phyloP scores from a whole-genome alignment of 2,329 filamentous ascomycete genomes.

The Leptographium galeiforme region DNA sequence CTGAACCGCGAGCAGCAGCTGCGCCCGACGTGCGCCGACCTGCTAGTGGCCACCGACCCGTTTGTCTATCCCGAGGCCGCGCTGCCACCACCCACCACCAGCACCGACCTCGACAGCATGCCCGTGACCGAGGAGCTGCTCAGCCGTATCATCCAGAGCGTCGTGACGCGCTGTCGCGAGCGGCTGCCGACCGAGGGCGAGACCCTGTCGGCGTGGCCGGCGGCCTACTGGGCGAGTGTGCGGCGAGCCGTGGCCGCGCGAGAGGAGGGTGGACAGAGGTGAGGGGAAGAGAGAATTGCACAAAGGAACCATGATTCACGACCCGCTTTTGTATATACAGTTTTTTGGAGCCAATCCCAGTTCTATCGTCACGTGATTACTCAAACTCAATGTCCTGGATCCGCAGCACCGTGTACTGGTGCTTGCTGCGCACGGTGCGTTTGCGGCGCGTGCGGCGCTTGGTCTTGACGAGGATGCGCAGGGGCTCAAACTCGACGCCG shows the following conservation, averaged over 20 bases:
- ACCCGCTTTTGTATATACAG: too few species aligned
- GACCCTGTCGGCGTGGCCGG: conserved; percentile 40
- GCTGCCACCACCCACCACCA: too few species aligned
- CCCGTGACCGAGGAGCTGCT: conserved; percentile 51
- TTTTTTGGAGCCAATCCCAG: neutral
- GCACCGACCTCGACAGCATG: conserved; percentile 31
- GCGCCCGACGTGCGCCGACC: conserved; percentile 49
- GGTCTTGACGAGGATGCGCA: conserved; percentile 67
- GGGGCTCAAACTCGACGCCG: conserved; percentile 68
- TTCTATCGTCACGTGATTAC: neutral
- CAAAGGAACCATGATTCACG: too few species aligned
- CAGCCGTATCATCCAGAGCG: conserved; percentile 48
- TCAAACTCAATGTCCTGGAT: conserved; percentile 47
- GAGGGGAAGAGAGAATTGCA: neutral
- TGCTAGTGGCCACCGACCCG: conserved; percentile 44
- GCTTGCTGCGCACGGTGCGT: conserved; percentile 76
- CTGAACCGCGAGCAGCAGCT: conserved; percentile 48
- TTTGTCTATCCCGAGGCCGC: conserved; percentile 53
- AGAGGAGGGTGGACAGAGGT: conserved; percentile 12
- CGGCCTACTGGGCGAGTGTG: conserved; percentile 48
- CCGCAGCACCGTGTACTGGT: conserved; percentile 72
- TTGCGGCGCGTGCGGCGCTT: conserved; percentile 63
- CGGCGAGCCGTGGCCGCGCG: conserved; percentile 32
- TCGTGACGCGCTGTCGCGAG: conserved; percentile 44
- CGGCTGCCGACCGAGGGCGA: conserved; percentile 46